Percentiles rank a stretch among this genome's conserved stretches.
phyloP scores from a whole-genome alignment of 1,284 basidiomycete genomes.

The Fomitopsis pinicola region DNA sequence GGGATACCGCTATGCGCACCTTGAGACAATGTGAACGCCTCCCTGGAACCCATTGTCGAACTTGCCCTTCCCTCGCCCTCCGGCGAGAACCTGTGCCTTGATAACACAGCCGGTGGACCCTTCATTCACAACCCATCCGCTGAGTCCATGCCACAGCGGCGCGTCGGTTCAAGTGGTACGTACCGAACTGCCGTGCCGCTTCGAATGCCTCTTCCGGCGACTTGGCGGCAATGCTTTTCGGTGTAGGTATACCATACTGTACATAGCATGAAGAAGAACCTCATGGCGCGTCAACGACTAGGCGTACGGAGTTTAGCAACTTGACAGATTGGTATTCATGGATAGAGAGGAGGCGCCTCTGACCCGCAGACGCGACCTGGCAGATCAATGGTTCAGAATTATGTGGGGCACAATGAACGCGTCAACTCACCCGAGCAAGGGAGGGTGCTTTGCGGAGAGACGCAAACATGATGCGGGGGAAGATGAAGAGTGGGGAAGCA shows the following conservation, averaged over 20 bases:
- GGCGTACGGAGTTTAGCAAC: constrained; percentile 84
- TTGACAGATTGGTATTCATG: constrained; percentile 98
- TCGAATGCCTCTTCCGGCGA: constrained; percentile 87
- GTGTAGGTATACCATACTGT: constrained; percentile 96
- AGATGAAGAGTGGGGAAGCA: constrained; percentile 4
- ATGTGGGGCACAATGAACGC: not conserved
- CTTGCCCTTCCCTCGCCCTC: constrained; percentile 97
- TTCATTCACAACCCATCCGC: constrained; percentile 22
- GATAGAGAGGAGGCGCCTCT: constrained; percentile 93
- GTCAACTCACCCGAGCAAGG: constrained; percentile 51
- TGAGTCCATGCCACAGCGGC: not conserved
- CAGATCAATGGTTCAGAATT: not conserved
- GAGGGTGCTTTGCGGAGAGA: constrained; percentile 58
- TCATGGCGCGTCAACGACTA: not conserved
- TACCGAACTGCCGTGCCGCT: constrained; percentile 87
- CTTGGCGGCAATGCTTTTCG: constrained; percentile 86
- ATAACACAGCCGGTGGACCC: constrained; percentile 80
- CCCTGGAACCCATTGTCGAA: constrained; percentile 97
- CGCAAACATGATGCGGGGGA: constrained; percentile 46
- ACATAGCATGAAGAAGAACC: not conserved
- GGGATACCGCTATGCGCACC: constrained; percentile 43
- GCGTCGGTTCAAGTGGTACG: constrained; percentile 11
- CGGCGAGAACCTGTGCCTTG: constrained; percentile 98
- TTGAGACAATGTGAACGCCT: constrained; percentile 94
- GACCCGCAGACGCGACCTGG: constrained; percentile 67